Base-by-base conservation (phyloP, 805 yeast genomes). In the Myxozyma geophila region DNA sequence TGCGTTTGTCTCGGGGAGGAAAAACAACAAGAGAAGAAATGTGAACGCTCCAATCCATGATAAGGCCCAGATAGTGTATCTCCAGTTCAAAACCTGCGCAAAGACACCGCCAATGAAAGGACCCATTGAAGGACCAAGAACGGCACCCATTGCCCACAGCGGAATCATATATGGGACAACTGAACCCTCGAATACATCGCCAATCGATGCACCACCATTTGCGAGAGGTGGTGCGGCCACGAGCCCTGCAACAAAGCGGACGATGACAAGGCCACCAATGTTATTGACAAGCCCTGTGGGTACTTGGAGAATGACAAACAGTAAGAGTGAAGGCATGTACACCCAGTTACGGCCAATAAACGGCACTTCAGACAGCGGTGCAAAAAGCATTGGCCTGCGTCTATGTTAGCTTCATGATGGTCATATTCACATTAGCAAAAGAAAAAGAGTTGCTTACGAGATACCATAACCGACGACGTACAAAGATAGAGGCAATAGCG, bases 381-480 rank as follows among this genome's bases (percentile, higher is more conserved):
- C 81, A 58, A 84, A 82, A 1, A 84, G 64, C 77, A 85, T 77
- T 1, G 88, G 88, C 1, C 88, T 88, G 5, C 21, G 36, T n/a
- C 43, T 13, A 39, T 39, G 53, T 49, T 35, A 33, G 84, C 68
- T 7, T 28, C 6, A 39, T 7, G n/a, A 12, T 21, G 33, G 10
- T 21, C 3, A 36, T 35, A 37, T n/a, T 15, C 15, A 40, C 17
- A 15, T 7, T 13, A 39, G 6, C 35, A 33, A 28, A 28, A 10
- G 7, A 33, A 10, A 28, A 28, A 46, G 2, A 19, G 1, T 15
- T 17, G 37, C 59, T 9, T 48, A 59, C 63, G 56, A 51, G 19
- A 84, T 55, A 58, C 86, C 89, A 70, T 86, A 85, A 9, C 88
- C 89, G 36, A 85, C 68, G 7, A 85, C 85, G 66, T 82, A 86